These are phyloP conservation scores for Conidiobolus incongruus DNA, from an alignment of 371 early-diverging fungal species.

Conservation along the genomic window DNA sequence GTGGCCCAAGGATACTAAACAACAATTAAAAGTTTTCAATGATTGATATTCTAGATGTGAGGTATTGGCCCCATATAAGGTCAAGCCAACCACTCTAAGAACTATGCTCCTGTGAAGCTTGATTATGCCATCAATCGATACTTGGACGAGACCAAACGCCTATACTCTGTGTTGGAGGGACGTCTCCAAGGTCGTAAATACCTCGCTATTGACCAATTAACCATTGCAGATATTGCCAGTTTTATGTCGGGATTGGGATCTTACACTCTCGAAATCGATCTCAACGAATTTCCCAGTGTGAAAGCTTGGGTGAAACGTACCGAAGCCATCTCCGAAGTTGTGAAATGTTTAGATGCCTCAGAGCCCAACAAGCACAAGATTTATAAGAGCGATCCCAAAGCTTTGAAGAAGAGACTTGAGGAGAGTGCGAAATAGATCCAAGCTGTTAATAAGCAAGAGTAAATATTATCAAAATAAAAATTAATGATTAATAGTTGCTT, in stretches of 20 bases:
- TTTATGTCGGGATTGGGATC: neutral
- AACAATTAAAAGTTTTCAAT: too few relatives aligned
- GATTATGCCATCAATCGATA: neutral
- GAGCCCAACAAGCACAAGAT: neutral
- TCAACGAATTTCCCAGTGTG: neutral
- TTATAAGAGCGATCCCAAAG: too few relatives aligned
- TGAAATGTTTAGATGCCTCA: neutral
- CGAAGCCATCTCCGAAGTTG: neutral
- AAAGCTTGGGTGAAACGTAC: neutral
- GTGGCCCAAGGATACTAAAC: too few relatives aligned
- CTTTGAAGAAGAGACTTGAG: too few relatives aligned
- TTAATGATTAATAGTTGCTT: too few relatives aligned
- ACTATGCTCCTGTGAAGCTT: neutral
- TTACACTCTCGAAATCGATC: neutral
- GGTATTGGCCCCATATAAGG: conserved; percentile 10
- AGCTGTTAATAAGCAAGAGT: too few relatives aligned
- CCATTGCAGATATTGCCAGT: conserved; percentile 7
- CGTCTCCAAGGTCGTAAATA: neutral
- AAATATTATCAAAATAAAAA: too few relatives aligned
- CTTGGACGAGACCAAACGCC: neutral
- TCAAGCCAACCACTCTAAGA: neutral
- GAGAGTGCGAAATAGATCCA: too few relatives aligned
- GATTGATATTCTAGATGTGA: conserved; percentile 17
- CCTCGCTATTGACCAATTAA: conserved; percentile 5
- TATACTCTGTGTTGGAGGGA: conserved; percentile 2